These are phyloP conservation scores for Linum trigynum DNA, from an alignment of 345 rosid genomes.

Conservation along the genomic window DNA sequence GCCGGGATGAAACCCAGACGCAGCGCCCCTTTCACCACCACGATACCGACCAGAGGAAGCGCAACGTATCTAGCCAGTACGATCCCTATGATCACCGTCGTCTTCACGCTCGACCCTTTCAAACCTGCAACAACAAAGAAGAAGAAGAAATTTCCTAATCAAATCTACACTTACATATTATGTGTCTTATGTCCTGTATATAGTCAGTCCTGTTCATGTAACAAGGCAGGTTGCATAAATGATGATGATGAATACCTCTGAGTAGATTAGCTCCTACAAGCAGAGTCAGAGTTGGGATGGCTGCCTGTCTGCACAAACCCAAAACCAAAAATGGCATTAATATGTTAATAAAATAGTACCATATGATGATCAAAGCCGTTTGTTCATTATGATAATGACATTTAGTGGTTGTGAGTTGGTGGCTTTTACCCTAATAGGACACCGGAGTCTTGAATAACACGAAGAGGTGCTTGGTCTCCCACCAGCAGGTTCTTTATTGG, in stretches of 20 bases:
- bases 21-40: slow-evolving; percentile 35
- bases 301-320: slow-evolving; percentile 37
- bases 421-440: slow-evolving; percentile 43
- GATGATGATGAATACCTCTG: slow-evolving; percentile 26
- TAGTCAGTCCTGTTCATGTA: too few relatives aligned
- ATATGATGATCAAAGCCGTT: too few relatives aligned
- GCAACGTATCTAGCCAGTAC: slow-evolving; percentile 39
- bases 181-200: too few relatives aligned
- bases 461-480: slow-evolving; percentile 50
- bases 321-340: background rate
- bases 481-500: slow-evolving; percentile 33
- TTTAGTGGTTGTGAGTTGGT: background rate
- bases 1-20: slow-evolving; percentile 37
- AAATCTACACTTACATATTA: background rate
- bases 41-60: slow-evolving; percentile 50
- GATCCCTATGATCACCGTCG: slow-evolving; percentile 35
- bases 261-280: slow-evolving; percentile 63
- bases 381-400: too few relatives aligned
- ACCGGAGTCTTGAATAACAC: slow-evolving; percentile 48
- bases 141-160: background rate
- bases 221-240: background rate
- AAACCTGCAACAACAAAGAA: slow-evolving; percentile 30
- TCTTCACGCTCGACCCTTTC: slow-evolving; percentile 33
- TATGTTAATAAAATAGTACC: too few relatives aligned
- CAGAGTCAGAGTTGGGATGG: slow-evolving; percentile 56